Evolutionary conservation across 2,329 filamentous ascomycete genomes (phyloP).

Genomic region (Fusarium tuaranense): DNA sequence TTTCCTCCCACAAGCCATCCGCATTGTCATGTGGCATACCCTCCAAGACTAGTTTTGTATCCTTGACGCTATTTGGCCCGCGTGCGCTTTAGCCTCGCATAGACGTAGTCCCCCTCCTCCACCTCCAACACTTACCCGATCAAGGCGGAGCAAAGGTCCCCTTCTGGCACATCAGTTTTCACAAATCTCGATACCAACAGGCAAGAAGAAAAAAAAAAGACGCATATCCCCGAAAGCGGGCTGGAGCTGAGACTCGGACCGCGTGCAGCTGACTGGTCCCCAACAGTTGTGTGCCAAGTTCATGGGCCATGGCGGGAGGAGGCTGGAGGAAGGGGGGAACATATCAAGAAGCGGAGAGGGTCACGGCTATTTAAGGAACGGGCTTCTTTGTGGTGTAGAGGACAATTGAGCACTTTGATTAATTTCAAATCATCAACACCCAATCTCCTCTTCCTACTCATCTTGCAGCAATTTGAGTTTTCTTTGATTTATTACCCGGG

Average conservation of each 20-base stretch:
- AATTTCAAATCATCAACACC: slow-evolving; percentile 32
- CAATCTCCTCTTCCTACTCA: not conserved
- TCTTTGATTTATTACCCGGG: slow-evolving; percentile 6
- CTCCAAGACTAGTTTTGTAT: not conserved
- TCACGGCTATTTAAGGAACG: slow-evolving; percentile 29
- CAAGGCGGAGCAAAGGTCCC: slow-evolving; percentile 9
- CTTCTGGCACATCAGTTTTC: not conserved
- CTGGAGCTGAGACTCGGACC: slow-evolving; percentile 14
- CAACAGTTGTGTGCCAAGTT: slow-evolving; percentile 21
- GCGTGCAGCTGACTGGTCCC: slow-evolving; percentile 27
- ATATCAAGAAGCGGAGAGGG: slow-evolving; percentile 9
- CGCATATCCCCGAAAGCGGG: slow-evolving; percentile 17
- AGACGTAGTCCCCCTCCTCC: not conserved
- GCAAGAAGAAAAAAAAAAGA: slow-evolving; percentile 33
- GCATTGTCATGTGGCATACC: slow-evolving; percentile 22
- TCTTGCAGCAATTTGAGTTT: slow-evolving; percentile 24
- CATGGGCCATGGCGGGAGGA: slow-evolving; percentile 23
- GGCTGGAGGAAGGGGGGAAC: not conserved
- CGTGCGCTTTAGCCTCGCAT: slow-evolving; percentile 25
- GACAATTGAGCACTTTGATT: slow-evolving; percentile 19
- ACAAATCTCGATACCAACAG: slow-evolving; percentile 9
- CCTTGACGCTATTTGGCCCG: slow-evolving; percentile 19
- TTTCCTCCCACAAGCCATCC: not conserved
- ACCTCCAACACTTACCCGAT: not conserved
- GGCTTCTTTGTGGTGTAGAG: slow-evolving; percentile 27